These are phyloP conservation scores for Forsythia suspensa DNA, from an alignment of 257 asterid genomes.

Conservation along the genomic window DNA sequence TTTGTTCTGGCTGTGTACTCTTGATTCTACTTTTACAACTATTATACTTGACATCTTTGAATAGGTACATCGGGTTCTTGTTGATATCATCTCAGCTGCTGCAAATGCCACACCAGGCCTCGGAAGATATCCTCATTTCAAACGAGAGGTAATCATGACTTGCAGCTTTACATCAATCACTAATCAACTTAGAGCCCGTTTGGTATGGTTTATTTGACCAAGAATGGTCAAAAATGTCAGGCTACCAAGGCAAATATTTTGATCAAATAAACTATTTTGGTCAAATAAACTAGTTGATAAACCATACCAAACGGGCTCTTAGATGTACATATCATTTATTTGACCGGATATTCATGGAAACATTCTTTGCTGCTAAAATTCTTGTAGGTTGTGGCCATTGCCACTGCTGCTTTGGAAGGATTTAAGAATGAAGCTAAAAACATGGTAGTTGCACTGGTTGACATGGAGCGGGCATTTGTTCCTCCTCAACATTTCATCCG, in stretches of 20 bases:
- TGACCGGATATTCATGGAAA: no score
- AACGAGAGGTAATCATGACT: constrained; percentile 68
- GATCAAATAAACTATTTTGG: no score
- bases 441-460: constrained; percentile 98
- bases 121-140: constrained; percentile 96
- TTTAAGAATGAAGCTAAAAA: constrained; percentile 82
- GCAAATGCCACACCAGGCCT: constrained; percentile 98
- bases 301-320: no score
- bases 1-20: not conserved
- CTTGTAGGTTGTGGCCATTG: constrained; percentile 74
- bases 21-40: constrained; percentile 8
- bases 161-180: not conserved
- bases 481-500: constrained; percentile 99
- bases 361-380: not conserved
- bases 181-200: no score
- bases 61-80: constrained; percentile 91
- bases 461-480: constrained; percentile 98
- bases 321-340: no score
- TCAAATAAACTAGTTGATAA: no score
- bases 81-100: constrained; percentile 83
- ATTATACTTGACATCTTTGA: constrained; percentile 6
- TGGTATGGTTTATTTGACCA: no score
- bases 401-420: constrained; percentile 87
- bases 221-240: no score
- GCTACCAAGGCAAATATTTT: no score